These are phyloP conservation scores for Santalum album DNA, from an alignment of 164 flowering plant genomes.

Conservation along the genomic window DNA sequence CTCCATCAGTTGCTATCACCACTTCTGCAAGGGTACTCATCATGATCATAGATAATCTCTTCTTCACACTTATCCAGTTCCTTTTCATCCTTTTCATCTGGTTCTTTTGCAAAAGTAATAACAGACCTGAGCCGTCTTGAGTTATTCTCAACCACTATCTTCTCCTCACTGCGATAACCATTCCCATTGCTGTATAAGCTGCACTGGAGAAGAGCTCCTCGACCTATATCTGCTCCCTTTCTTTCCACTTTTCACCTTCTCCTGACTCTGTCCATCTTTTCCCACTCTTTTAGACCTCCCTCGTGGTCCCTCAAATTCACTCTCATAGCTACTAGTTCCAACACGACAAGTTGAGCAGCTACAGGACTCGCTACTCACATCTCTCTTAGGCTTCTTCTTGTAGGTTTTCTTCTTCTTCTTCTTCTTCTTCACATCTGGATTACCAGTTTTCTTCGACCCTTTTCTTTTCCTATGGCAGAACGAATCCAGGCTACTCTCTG, in stretches of 20 bases:
- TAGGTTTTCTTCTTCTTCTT: constrained; percentile 26
- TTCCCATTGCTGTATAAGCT: constrained; percentile 17
- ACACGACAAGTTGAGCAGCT: constrained; percentile 43
- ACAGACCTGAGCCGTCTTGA: constrained; percentile 51
- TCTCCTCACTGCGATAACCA: constrained; percentile 23
- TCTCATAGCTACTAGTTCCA: constrained; percentile 18
- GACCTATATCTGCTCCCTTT: constrained; percentile 25
- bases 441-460: constrained; percentile 25
- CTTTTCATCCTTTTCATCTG: constrained; percentile 17
- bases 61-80: constrained; percentile 24
- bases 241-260: constrained; percentile 13
- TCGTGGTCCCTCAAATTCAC: constrained; percentile 19
- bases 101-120: constrained; percentile 22
- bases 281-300: constrained; percentile 26
- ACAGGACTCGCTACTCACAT: constrained; percentile 35
- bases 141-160: constrained; percentile 16
- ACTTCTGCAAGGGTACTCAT: constrained; percentile 58
- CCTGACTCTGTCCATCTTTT: constrained; percentile 13
- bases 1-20: constrained; percentile 51
- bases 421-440: background rate
- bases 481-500: constrained; percentile 23
- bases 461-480: constrained; percentile 28
- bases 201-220: constrained; percentile 33
- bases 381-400: constrained; percentile 40
- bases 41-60: constrained; percentile 42